Evolutionary conservation across 768 basidiomycete genomes (phyloP).

Genomic region (Serendipita sp.): DNA sequence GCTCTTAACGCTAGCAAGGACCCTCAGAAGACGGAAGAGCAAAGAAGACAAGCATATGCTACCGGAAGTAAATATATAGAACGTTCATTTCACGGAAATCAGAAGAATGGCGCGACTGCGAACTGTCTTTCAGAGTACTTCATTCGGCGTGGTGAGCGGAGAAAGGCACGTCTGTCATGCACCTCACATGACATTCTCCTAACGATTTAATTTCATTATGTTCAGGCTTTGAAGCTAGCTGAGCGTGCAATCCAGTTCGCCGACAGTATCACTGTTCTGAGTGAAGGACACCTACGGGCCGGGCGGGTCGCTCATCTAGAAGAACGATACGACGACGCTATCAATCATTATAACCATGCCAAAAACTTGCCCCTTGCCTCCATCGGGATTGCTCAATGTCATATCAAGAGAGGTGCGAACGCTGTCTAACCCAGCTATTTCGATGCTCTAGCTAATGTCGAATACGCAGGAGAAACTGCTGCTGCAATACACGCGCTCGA

Average conservation of each 20-base stretch:
- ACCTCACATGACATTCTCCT: not conserved
- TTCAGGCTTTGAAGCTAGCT: constrained; percentile 75
- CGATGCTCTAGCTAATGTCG: not conserved
- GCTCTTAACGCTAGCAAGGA: constrained; percentile 75
- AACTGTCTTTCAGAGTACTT: constrained; percentile 72
- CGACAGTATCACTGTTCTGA: constrained; percentile 68
- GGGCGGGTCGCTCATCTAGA: constrained; percentile 67
- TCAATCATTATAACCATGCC: constrained; percentile 50
- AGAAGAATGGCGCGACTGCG: constrained; percentile 59
- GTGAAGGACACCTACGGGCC: constrained; percentile 73
- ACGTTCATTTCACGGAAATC: constrained; percentile 17
- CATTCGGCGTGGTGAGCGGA: constrained; percentile 48
- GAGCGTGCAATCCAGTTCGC: constrained; percentile 90
- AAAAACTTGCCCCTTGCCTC: constrained; percentile 57
- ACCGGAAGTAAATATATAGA: constrained; percentile 47
- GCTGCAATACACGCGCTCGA: constrained; percentile 79
- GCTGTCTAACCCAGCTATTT: not conserved
- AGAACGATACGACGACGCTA: constrained; percentile 46
- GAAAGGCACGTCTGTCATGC: constrained; percentile 28
- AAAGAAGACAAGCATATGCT: constrained; percentile 44
- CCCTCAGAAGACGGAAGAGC: constrained; percentile 42
- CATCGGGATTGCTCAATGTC: constrained; percentile 75
- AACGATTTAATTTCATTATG: not conserved
- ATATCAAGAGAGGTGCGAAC: constrained; percentile 59
- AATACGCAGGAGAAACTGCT: constrained; percentile 50